These are phyloP conservation scores for Heliamphora pulchella DNA, from an alignment of 179 eudicot genomes.

Conservation along the genomic window DNA sequence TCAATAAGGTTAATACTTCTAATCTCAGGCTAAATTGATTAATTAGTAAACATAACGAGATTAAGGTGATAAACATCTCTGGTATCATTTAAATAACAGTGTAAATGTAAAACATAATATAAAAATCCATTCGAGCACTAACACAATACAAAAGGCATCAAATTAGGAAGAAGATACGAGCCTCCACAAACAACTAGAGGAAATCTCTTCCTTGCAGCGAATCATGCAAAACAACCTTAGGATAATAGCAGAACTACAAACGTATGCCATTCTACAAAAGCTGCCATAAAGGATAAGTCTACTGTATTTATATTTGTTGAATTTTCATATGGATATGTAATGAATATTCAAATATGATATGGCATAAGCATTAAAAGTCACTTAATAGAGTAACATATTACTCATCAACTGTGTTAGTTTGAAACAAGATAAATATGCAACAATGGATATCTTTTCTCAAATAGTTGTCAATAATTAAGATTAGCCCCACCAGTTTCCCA, in stretches of 20 bases:
- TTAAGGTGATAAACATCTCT: neutral
- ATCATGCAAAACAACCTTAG: too few relatives aligned
- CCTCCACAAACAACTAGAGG: too few relatives aligned
- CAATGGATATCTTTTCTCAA: neutral
- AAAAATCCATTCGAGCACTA: neutral
- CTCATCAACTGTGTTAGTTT: neutral
- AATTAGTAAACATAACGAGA: too few relatives aligned
- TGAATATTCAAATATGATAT: neutral
- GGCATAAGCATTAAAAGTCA: neutral
- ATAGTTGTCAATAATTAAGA: neutral
- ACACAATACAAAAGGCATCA: neutral
- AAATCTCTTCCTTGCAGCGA: too few relatives aligned
- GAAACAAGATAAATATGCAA: neutral
- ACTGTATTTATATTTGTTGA: neutral
- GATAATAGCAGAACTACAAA: too few relatives aligned
- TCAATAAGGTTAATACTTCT: constrained; percentile 5
- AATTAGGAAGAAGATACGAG: neutral
- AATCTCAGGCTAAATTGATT: neutral
- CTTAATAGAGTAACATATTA: neutral
- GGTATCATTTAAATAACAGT: neutral
- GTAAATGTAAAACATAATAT: neutral
- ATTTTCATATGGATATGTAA: neutral
- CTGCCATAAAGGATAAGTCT: neutral
- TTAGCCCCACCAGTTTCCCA: neutral
- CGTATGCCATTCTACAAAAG: too few relatives aligned